Base-by-base conservation (phyloP, 1,284 basidiomycete species). In the Anthracocystis setariae region DNA sequence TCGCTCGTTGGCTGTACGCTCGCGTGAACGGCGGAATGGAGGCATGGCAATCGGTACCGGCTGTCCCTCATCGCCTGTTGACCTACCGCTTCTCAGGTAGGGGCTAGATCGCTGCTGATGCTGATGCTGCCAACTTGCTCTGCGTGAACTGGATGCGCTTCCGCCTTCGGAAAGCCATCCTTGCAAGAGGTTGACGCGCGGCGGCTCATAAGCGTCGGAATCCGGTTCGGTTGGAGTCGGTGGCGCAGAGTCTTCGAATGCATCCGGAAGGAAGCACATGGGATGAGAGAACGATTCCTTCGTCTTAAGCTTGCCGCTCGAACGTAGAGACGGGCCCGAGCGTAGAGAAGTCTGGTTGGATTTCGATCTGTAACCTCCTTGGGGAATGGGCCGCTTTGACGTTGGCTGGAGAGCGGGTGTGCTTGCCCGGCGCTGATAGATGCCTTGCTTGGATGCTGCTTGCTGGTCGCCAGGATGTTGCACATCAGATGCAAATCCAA, bases 211-310 rank as follows among this genome's bases (percentile, higher is more conserved):
- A 12, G 43, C 56, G 18, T 67, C 59, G 17, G 53, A 61, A 2
- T 64, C 61, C 15, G 47, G 51, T 42, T 70, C 67, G 5, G 67
- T 59, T 4, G 71, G 65, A 7, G 65, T 73, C 1, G 65, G 46
- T 2, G 65, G 71, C 0, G 59, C 61, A 4, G 71, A 73, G 7
- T 73, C 71, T n/a, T 73, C 71, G 35, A 73, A 73, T 5, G 71
- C 58, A 32, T 73, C 71, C 3, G 71, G 71, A 13, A 73, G 46
- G 38, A 73, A 73, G 32, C 65, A 73, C 54, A 69, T 73, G 3
- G 71, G 71, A 39, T 73, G 70, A 10, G 70, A 64, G 39, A 68
- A 57, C 32, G 52, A 67, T 0, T 61, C 57, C 25, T 64, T 70
- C 7, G 52, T 44, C 35, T 53, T 45, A 17, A 67, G 54, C 52